Conservation (phyloP, 805 yeast species). For the Hanseniaspora hatyaiensis region DNA sequence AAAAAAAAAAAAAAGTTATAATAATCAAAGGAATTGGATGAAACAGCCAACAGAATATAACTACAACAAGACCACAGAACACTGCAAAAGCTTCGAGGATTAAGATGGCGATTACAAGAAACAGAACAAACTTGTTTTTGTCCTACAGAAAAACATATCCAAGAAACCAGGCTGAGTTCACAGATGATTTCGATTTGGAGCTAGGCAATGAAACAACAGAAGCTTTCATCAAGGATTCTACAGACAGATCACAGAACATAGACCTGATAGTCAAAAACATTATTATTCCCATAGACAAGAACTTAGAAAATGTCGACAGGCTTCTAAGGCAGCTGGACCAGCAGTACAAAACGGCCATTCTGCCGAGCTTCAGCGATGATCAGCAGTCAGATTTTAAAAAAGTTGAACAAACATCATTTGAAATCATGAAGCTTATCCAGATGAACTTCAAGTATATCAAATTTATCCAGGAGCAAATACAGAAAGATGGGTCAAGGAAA, state of each 20-base stretch:
- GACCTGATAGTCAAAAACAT: conserved; percentile 26
- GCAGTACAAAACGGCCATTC: conserved; percentile 66
- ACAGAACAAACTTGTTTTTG: conserved; percentile 80
- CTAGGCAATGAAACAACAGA: conserved; percentile 27
- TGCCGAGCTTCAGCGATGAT: conserved; percentile 82
- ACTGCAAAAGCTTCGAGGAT: too few species aligned
- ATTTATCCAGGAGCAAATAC: conserved; percentile 41
- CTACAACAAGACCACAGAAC: too few species aligned
- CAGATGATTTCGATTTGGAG: conserved; percentile 25
- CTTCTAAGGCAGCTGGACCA: conserved; percentile 46
- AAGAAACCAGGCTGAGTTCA: conserved; percentile 28
- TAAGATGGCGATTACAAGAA: conserved; percentile 42
- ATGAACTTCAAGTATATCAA: conserved; percentile 66
- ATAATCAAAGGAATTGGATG: too few species aligned
- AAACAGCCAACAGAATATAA: too few species aligned
- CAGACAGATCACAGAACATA: conserved; percentile 64
- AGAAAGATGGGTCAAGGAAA: conserved; percentile 32
- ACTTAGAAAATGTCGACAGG: conserved; percentile 40
- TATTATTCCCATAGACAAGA: conserved; percentile 50
- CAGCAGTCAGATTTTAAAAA: conserved; percentile 52
- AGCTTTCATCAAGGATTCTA: conserved; percentile 37
- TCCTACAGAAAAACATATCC: conserved; percentile 86
- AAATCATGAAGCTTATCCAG: conserved; percentile 67
- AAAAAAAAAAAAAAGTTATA: too few species aligned
- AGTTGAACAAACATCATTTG: conserved; percentile 66